phyloP scores from a whole-genome alignment of 192 early-diverging fungal species.

The Allomyces macrogynus region DNA sequence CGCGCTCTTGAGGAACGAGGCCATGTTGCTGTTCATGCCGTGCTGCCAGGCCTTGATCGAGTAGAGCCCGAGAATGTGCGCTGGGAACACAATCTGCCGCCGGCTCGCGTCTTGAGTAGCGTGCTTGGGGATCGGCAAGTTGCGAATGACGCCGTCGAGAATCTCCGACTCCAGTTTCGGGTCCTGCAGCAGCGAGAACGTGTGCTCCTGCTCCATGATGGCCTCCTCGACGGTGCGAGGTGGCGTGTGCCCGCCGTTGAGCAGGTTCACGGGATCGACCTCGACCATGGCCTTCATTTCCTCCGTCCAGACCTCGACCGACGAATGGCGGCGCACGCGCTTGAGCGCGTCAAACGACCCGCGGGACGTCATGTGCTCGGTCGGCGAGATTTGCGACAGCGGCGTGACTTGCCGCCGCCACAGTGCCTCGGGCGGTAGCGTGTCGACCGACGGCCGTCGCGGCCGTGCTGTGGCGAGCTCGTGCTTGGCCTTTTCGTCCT shows the following conservation, averaged over 20 bases:
- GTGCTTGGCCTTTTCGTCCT: neutral
- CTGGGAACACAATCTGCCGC: slow-evolving; percentile 88
- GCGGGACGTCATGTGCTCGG: no score
- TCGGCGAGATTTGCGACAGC: no score
- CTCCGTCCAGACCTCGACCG: neutral
- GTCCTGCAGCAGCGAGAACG: slow-evolving; percentile 7
- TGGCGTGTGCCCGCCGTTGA: neutral
- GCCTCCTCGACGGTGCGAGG: neutral
- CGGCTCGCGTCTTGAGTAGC: slow-evolving; percentile 44
- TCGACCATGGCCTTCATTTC: neutral
- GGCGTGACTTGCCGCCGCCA: neutral
- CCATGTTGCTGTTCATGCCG: slow-evolving; percentile 62
- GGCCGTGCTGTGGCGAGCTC: neutral
- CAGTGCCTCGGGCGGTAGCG: neutral
- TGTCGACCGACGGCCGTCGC: neutral
- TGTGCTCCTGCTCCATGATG: neutral
- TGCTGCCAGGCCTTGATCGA: slow-evolving; percentile 71
- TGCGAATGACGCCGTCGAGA: slow-evolving; percentile 67
- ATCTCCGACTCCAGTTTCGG: slow-evolving; percentile 44
- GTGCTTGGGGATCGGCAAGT: slow-evolving; percentile 74
- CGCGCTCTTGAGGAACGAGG: slow-evolving; percentile 63
- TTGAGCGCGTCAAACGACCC: neutral
- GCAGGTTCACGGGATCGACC: neutral
- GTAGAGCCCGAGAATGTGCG: slow-evolving; percentile 71
- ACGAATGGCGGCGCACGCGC: neutral